Percentiles rank a stretch among this genome's conserved stretches.
Evolutionary conservation across 202 grass and related monocot species (phyloP).

Genomic region (Carex arenaria): DNA sequence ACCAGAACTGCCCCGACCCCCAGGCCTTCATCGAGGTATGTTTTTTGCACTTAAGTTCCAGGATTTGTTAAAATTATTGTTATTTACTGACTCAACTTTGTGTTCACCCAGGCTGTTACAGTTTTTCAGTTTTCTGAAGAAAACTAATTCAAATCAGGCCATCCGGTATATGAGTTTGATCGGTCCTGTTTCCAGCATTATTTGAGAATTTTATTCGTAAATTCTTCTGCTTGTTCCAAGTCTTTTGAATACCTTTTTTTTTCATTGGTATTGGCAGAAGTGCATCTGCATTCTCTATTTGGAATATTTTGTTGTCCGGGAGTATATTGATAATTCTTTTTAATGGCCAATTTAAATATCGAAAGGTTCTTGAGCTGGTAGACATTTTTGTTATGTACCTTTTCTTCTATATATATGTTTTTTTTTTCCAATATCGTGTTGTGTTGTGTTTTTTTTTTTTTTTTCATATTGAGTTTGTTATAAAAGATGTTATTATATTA

Average conservation of each 20-base stretch:
- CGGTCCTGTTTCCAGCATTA: background rate
- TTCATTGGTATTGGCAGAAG: too few relatives aligned
- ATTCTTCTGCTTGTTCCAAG: background rate
- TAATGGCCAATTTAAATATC: background rate
- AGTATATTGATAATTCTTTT: background rate
- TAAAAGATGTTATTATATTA: background rate
- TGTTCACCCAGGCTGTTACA: background rate
- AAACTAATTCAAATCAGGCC: background rate
- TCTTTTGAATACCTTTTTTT: too few relatives aligned
- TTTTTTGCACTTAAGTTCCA: background rate
- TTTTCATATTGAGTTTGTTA: background rate
- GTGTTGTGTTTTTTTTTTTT: too few relatives aligned
- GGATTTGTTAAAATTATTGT: background rate
- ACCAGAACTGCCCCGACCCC: constrained; percentile 92
- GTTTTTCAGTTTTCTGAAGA: background rate
- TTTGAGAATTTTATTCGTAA: background rate
- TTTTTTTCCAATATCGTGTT: background rate
- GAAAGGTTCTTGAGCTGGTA: background rate
- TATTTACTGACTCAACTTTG: too few relatives aligned
- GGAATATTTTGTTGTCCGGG: background rate
- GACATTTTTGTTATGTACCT: background rate
- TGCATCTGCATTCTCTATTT: background rate
- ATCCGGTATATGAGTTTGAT: background rate
- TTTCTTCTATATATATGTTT: background rate
- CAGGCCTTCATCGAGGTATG: constrained; percentile 92